Conservation (phyloP, 2,329 filamentous ascomycete genomes). For the Diaporthe vaccinii region DNA sequence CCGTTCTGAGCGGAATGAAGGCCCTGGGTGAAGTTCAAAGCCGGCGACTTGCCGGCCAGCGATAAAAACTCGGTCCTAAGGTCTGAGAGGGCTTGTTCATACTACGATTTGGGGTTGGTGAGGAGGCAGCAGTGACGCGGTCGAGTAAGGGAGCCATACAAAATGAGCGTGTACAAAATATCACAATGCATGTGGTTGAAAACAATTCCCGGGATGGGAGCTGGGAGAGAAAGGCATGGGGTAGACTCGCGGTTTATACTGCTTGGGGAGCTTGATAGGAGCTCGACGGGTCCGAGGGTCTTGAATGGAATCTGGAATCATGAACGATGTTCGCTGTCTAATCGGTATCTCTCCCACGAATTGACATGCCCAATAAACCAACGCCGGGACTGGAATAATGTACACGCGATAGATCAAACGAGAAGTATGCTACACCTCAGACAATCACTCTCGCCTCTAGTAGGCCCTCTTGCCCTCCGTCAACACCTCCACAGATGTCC, state of each 20-base stretch:
- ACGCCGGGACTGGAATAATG: neutral
- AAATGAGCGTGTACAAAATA: constrained; percentile 35
- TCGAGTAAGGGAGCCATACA: neutral
- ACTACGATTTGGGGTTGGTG: neutral
- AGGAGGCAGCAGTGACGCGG: neutral
- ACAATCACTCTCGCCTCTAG: neutral
- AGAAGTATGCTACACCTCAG: neutral
- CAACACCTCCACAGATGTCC: constrained; percentile 27
- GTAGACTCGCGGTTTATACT: neutral
- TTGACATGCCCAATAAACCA: neutral
- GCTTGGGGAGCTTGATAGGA: neutral
- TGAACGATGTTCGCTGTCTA: constrained; percentile 11
- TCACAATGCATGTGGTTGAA: constrained; percentile 25
- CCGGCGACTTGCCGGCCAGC: constrained; percentile 82
- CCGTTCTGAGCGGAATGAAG: constrained; percentile 89
- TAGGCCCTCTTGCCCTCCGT: constrained; percentile 11
- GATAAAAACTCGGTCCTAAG: constrained; percentile 52
- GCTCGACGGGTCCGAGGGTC: neutral
- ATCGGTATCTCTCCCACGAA: neutral
- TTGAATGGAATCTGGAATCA: constrained; percentile 18
- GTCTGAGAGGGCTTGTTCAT: neutral
- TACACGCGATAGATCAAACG: neutral
- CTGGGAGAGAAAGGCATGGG: constrained; percentile 11
- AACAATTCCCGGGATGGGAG: neutral
- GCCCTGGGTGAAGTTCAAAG: constrained; percentile 94